These are phyloP conservation scores for Syzygium aqueum DNA, from an alignment of 345 rosid genomes.

Conservation along the genomic window DNA sequence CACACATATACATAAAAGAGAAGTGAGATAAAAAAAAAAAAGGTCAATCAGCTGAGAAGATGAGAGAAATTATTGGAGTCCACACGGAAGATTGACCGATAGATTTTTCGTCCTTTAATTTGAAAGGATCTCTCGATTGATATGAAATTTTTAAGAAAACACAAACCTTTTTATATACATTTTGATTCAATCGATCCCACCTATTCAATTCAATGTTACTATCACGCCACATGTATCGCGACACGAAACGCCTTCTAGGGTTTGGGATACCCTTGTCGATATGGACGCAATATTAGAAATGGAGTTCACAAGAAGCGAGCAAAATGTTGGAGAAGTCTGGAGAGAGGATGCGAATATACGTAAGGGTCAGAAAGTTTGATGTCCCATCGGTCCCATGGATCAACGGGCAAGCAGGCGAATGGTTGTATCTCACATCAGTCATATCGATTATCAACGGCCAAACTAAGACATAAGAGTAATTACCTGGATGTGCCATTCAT, in stretches of 20 bases:
- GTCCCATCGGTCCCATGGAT: neutral
- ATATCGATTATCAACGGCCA: neutral
- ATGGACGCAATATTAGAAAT: neutral
- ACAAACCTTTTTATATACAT: accelerated
- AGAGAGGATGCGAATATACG: neutral
- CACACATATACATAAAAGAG: no score
- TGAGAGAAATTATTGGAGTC: neutral
- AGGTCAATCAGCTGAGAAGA: accelerated
- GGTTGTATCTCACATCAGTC: neutral
- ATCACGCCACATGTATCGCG: accelerated
- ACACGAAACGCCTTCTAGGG: accelerated
- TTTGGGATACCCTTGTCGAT: neutral
- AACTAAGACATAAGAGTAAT: neutral
- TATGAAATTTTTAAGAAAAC: neutral
- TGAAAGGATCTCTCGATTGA: neutral
- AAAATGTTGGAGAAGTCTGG: neutral
- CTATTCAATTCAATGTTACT: neutral
- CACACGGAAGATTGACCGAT: neutral
- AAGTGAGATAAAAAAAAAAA: no score
- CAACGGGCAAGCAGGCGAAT: neutral
- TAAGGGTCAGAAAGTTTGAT: neutral
- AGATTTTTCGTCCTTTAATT: neutral
- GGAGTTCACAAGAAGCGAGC: neutral
- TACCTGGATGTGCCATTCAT: neutral
- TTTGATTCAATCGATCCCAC: neutral